Base-by-base conservation (phyloP, 1,139 yeast species). In the Blastobotrys serpentis region DNA sequence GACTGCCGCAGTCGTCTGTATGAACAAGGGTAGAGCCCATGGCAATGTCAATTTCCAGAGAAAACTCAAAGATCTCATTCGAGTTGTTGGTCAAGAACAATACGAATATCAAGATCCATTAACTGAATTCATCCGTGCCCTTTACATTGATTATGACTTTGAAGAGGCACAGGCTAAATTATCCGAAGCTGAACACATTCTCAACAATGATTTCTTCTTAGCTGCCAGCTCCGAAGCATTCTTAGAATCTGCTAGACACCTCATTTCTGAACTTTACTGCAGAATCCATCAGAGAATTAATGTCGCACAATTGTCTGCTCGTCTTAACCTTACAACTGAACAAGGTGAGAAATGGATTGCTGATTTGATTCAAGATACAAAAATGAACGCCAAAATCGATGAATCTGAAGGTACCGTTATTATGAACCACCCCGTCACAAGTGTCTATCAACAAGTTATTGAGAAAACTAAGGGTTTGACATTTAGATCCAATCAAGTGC, bases 101-200 rank as follows among this genome's bases (percentile, higher is more conserved):
- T 79, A 81, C 63, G 84, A 81, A 67, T 81, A 77, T 66, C 66
- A 67, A 53, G 86, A 81, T 59, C 84, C 86, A 30, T 71, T 81
- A 49, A 77, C 84, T 23, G 71, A 73, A 49, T 76, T 81, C 52
- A 70, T 81, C 53, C 71, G 74, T 51, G 73, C 78, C 4, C 64
- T 81, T 46, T 80, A 76, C 62, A 72, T 77, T 50, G 80, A 76
- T 56, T 80, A 75, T 60, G 80, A 79, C 56, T 78, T 80, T 57
- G 76, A 74, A 53, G 71, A 68, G 51, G 79, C 82, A 18, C 74
- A 73, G 49, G 62, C 64, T 37, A 71, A 76, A 59, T 69, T 81
- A 40, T 61, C 64, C 21, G 75, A 76, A 53, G 71, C 81, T 41
- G 72, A 73, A 44, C 66, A 67, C 37, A 66, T 79, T 45, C 66